Evolutionary conservation across 2,329 filamentous ascomycete species (phyloP), one percentile per base, ranked within the genome.

Genomic region (Pseudocercospora crystallina): DNA sequence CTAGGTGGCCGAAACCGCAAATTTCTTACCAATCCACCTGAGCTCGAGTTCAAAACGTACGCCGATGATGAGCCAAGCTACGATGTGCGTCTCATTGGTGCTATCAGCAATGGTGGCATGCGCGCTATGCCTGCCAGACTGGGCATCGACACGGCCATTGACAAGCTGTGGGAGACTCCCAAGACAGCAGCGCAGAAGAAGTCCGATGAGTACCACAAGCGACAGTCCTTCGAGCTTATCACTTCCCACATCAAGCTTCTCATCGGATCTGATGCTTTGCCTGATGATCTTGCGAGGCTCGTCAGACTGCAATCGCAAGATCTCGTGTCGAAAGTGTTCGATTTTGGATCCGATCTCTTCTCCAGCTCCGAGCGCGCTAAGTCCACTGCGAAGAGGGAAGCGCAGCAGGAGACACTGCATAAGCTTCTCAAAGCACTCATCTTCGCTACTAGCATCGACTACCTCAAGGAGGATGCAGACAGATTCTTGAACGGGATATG

Each of bases 1-100:
- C 81, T 99, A 10, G 94, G 95, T 39, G 94, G 94, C 7, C 84
- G 94, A 20, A 99, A 99, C 64, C 80, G 95, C 32, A 96, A 95
- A 66, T 99, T 96, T 69, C 86, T 97, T 75, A 96, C 88, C 5
- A 88, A 90, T 41, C 89, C 92, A 2, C 85, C 92, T 5, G 83
- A 86, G n/a, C 80, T 99, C 10, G 80, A 83, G 1, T 97, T 88
- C 71, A 85, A 90, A 68, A 80, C 85, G 43, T 97, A 87, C 66
- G 85, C 92, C 5, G 94, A 99, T 68, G 94, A 97, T 62, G 76
- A 83, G 14, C 82, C 90, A 1, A 96, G 89, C 65, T 89, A 96
- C 57, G 91, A 97, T 60, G 76, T 99, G 51, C 85, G 89, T 31
- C 80, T 99, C 10, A 87, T 95, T 51, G 94, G 94, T 0, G 92